A percentile compares a stretch with the other conserved stretches of the same genome.
These are phyloP conservation scores for Hypocrella siamensis DNA, from an alignment of 2,329 filamentous ascomycete species.

Conservation along the genomic window DNA sequence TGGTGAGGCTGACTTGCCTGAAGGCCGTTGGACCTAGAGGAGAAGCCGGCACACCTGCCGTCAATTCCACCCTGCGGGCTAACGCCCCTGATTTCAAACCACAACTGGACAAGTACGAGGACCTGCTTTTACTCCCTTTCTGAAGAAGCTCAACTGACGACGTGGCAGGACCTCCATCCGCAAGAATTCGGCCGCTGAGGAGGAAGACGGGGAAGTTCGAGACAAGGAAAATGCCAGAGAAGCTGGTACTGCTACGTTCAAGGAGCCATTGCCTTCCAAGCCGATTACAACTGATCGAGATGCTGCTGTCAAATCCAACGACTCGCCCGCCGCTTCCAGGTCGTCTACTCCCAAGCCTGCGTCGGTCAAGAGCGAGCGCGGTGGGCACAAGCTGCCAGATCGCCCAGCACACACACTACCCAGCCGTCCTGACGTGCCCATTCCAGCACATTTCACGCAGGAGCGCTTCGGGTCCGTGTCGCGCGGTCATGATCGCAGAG, in stretches of 20 bases:
- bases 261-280: slow-evolving; percentile 19
- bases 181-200: slow-evolving; percentile 24
- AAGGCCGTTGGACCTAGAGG: slow-evolving; percentile 14
- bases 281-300: slow-evolving; percentile 13
- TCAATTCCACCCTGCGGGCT: slow-evolving; percentile 31
- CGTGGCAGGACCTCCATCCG: slow-evolving; percentile 6
- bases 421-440: slow-evolving; percentile 41
- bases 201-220: slow-evolving; percentile 60
- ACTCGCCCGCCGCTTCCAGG: slow-evolving; percentile 7
- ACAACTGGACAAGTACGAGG: slow-evolving; percentile 20
- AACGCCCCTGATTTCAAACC: slow-evolving; percentile 52
- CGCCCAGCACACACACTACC: slow-evolving; percentile 29
- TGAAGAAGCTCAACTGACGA: neutral
- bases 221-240: slow-evolving; percentile 24
- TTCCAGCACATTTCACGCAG: slow-evolving; percentile 29
- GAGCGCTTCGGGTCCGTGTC: slow-evolving; percentile 28
- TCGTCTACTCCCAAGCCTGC: slow-evolving; percentile 14
- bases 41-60: slow-evolving; percentile 14
- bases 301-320: slow-evolving; percentile 10
- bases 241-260: slow-evolving; percentile 5
- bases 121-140: neutral
- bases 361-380: slow-evolving; percentile 11
- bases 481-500: slow-evolving; percentile 22
- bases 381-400: slow-evolving; percentile 21
- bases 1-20: slow-evolving; percentile 1